Conservation (phyloP, 1,284 basidiomycete genomes). For the Leccinum laetum region DNA sequence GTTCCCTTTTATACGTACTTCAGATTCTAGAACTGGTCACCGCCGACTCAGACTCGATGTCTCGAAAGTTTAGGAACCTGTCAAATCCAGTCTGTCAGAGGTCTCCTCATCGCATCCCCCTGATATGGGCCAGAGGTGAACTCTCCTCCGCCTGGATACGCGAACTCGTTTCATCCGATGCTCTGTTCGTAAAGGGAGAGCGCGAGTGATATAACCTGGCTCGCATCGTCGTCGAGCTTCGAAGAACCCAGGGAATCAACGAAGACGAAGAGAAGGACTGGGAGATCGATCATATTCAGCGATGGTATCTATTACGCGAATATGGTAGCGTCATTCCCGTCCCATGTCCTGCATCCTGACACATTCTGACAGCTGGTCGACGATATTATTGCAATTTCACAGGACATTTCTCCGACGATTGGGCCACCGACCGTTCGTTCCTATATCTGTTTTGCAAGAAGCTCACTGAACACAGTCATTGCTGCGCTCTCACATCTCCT, state of each 20-base stretch:
- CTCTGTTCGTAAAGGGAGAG: conserved; percentile 80
- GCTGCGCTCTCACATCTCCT: conserved; percentile 57
- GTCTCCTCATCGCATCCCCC: conserved; percentile 36
- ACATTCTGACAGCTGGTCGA: conserved; percentile 59
- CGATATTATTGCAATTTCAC: conserved; percentile 72
- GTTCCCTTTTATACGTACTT: too few relatives aligned
- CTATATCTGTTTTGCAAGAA: conserved; percentile 66
- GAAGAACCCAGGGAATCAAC: conserved; percentile 50
- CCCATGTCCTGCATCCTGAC: conserved; percentile 6
- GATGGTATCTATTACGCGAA: conserved; percentile 87
- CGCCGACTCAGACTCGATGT: too few relatives aligned
- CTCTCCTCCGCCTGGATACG: conserved; percentile 73
- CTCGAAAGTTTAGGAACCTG: too few relatives aligned
- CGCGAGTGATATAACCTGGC: conserved; percentile 82
- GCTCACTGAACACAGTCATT: conserved; percentile 78
- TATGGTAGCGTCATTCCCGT: conserved; percentile 54
- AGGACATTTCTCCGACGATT: conserved; percentile 72
- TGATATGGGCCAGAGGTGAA: conserved; percentile 71
- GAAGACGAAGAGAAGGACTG: conserved; percentile 66
- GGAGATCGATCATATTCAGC: conserved; percentile 62
- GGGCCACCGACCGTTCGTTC: conserved; percentile 61
- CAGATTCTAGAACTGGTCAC: too few relatives aligned
- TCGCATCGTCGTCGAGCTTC: conserved; percentile 72
- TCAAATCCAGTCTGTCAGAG: too few relatives aligned
- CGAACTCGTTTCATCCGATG: conserved; percentile 77